phyloP scores from a whole-genome alignment of 2,329 filamentous ascomycete genomes.

The Monosporascus sp. region DNA sequence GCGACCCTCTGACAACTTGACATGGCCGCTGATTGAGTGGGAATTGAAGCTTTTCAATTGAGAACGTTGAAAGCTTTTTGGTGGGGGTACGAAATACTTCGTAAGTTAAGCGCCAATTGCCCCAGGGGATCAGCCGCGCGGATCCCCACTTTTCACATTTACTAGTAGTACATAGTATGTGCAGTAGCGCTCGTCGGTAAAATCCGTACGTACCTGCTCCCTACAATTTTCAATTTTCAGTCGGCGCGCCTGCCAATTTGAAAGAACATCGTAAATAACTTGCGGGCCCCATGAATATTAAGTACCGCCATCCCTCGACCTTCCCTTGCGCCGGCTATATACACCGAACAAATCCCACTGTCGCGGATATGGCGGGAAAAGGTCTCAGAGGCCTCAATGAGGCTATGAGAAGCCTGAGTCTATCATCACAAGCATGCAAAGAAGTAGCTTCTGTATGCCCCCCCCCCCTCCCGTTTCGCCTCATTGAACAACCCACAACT shows the following conservation, averaged over 20 bases:
- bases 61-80: too few species aligned
- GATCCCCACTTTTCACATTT: background rate
- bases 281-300: too few species aligned
- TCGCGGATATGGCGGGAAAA: conserved; percentile 39
- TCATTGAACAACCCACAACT: background rate
- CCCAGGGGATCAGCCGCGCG: background rate
- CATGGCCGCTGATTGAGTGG: conserved; percentile 35
- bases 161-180: too few species aligned
- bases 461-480: background rate
- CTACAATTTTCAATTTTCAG: background rate
- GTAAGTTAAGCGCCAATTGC: background rate
- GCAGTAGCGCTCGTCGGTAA: background rate
- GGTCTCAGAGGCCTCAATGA: conserved; percentile 46
- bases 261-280: background rate
- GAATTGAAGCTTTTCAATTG: background rate
- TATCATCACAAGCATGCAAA: conserved; percentile 40
- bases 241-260: background rate
- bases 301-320: background rate
- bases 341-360: conserved; percentile 7
- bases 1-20: conserved; percentile 55
- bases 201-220: background rate
- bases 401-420: conserved; percentile 45
- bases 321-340: background rate
- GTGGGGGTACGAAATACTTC: too few species aligned
- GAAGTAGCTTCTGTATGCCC: conserved; percentile 24